phyloP scores from a whole-genome alignment of 2,329 filamentous ascomycete genomes.

The Phaeomoniella chlamydospora region DNA sequence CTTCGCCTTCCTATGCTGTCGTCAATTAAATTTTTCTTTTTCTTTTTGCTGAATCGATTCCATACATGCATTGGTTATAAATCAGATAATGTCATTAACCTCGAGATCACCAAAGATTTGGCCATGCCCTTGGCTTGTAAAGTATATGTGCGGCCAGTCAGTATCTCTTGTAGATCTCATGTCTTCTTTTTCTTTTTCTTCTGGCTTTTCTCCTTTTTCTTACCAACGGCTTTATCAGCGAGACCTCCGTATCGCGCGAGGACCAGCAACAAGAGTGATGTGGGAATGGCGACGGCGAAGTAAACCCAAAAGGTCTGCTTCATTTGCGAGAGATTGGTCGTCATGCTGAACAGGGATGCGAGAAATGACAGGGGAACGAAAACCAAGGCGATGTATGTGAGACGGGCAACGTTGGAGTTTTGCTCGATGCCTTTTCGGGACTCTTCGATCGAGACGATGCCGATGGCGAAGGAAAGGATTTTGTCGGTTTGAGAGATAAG shows the following conservation, averaged over 20 bases:
- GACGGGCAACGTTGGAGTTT: conserved; percentile 1
- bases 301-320: conserved; percentile 2
- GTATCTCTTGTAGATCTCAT: too few relatives aligned
- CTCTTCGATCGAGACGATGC: not conserved
- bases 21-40: too few relatives aligned
- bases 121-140: too few relatives aligned
- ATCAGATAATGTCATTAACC: too few relatives aligned
- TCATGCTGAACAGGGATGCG: conserved; percentile 3
- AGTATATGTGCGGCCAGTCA: too few relatives aligned
- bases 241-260: conserved; percentile 1
- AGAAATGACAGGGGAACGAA: conserved; percentile 3
- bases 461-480: not conserved
- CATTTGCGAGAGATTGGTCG: not conserved
- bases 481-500: not conserved
- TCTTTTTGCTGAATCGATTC: too few relatives aligned
- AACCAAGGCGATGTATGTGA: conserved; percentile 2
- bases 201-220: not conserved
- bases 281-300: conserved; percentile 3
- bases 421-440: not conserved
- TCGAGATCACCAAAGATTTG: too few relatives aligned
- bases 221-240: not conserved
- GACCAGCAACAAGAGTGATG: not conserved
- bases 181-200: not conserved
- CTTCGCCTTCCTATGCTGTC: too few relatives aligned
- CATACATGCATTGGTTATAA: too few relatives aligned